A percentile compares a stretch with the other conserved stretches of the same genome.
phyloP scores from a whole-genome alignment of 495 filamentous ascomycete genomes.

The Bathelium albidoporum region DNA sequence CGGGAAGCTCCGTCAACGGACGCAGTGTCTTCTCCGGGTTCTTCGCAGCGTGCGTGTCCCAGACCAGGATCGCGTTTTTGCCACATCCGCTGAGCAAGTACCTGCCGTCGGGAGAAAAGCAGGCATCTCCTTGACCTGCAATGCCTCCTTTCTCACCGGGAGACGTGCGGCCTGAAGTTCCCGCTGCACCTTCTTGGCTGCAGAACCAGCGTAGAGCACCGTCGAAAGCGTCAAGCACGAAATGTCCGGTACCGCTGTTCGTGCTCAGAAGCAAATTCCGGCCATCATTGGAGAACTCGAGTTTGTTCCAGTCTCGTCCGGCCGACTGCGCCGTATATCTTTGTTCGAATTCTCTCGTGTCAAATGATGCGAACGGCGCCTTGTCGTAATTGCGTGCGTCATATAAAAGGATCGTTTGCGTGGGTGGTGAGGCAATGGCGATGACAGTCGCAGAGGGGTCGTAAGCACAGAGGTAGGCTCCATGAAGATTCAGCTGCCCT shows the following conservation, averaged over 20 bases:
- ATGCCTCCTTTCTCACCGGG: slow-evolving; percentile 35
- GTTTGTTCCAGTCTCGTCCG: slow-evolving; percentile 60
- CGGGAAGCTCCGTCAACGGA: slow-evolving; percentile 53
- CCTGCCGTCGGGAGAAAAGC: slow-evolving; percentile 77
- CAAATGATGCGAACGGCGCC: slow-evolving; percentile 76
- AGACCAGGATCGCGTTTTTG: slow-evolving; percentile 57
- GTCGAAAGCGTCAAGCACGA: slow-evolving; percentile 80
- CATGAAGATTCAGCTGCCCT: slow-evolving; percentile 64
- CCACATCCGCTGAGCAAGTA: slow-evolving; percentile 71
- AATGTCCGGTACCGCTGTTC: slow-evolving; percentile 61
- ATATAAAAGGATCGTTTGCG: slow-evolving; percentile 73
- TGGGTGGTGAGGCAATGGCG: slow-evolving; percentile 73
- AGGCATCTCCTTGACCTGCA: slow-evolving; percentile 62
- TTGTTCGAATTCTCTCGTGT: slow-evolving; percentile 53
- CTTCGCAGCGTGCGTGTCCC: slow-evolving; percentile 58
- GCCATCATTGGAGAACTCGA: slow-evolving; percentile 93
- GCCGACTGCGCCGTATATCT: slow-evolving; percentile 41
- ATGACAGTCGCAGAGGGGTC: slow-evolving; percentile 85
- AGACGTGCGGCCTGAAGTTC: slow-evolving; percentile 36
- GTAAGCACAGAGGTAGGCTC: slow-evolving; percentile 73
- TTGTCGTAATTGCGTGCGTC: slow-evolving; percentile 90
- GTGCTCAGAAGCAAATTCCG: slow-evolving; percentile 76
- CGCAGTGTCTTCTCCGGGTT: slow-evolving; percentile 50
- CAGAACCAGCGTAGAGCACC: slow-evolving; percentile 52
- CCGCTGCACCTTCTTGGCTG: slow-evolving; percentile 40